Conservation (phyloP, 495 filamentous ascomycete species). For the Aspergillus heteromorphus region DNA sequence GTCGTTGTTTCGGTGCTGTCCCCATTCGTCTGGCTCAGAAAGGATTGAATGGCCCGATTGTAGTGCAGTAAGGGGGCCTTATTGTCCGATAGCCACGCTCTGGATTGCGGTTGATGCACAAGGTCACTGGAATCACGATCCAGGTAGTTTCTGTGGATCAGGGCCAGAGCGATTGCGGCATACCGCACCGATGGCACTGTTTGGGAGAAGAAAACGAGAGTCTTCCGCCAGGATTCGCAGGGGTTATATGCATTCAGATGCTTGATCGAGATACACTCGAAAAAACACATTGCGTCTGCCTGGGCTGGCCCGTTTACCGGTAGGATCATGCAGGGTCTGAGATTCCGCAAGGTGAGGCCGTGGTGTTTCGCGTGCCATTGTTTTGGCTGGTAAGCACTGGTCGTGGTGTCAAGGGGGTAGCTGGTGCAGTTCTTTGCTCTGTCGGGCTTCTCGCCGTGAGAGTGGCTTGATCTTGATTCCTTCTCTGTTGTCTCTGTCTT, state of each 20-base stretch:
- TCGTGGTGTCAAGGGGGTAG: not conserved
- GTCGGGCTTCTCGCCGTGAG: not conserved
- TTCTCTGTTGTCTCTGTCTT: no score
- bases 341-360: conserved; percentile 2
- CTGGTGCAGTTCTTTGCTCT: not conserved
- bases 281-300: conserved; percentile 24
- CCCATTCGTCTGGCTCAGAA: not conserved
- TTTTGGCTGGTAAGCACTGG: not conserved
- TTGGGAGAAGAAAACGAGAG: conserved; percentile 27
- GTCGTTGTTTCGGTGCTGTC: conserved; percentile 6
- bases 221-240: conserved; percentile 22
- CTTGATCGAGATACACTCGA: conserved; percentile 23
- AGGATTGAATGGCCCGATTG: conserved; percentile 7
- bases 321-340: conserved; percentile 5
- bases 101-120: conserved; percentile 3
- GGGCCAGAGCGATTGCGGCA: conserved; percentile 26
- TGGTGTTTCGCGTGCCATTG: not conserved
- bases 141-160: conserved; percentile 20
- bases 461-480: conserved; percentile 3
- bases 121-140: not conserved
- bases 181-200: conserved; percentile 27
- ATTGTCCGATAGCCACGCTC: conserved; percentile 3
- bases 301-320: conserved; percentile 13
- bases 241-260: conserved; percentile 26
- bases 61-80: conserved; percentile 8